Conservation (phyloP, 1,284 basidiomycete species). For the Leccinum fallax region DNA sequence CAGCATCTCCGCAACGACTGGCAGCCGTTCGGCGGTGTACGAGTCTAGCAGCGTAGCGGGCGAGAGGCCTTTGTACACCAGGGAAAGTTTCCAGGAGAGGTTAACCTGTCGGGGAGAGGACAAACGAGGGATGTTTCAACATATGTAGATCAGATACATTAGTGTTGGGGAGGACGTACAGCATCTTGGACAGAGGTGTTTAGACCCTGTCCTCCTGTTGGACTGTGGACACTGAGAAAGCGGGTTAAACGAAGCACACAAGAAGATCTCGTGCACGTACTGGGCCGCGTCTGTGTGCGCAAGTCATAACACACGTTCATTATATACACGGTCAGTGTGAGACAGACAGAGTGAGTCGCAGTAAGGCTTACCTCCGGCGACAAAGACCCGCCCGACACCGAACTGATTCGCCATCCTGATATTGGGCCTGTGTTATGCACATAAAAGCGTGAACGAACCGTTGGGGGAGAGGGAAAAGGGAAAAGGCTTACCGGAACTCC, state of each 20-base stretch:
- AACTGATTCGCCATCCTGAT: conserved; percentile 37
- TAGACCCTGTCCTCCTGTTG: conserved; percentile 48
- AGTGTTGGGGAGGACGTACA: conserved; percentile 23
- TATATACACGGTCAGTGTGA: not conserved
- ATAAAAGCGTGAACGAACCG: not conserved
- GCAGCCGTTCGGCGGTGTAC: conserved; percentile 17
- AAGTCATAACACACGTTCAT: not conserved
- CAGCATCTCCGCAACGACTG: conserved; percentile 43
- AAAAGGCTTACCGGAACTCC: conserved; percentile 28
- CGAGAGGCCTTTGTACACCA: conserved; percentile 29
- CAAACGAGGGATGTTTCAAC: not conserved
- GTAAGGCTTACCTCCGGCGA: conserved; percentile 37
- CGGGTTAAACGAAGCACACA: not conserved
- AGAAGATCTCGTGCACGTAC: conserved; percentile 8
- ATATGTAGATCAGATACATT: not conserved
- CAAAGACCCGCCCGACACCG: conserved; percentile 34
- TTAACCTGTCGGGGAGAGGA: conserved; percentile 35
- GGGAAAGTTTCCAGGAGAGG: conserved; percentile 42
- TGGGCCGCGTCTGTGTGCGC: conserved; percentile 22
- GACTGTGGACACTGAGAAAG: conserved; percentile 44
- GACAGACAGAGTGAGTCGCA: not conserved
- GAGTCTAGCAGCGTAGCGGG: conserved; percentile 19
- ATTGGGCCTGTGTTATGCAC: conserved; percentile 27
- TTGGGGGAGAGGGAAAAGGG: not conserved
- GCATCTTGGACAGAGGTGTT: conserved; percentile 45